Percentiles rank a stretch among this genome's conserved stretches.
phyloP scores from a whole-genome alignment of 106 monocot genomes.

The Narthecium ossifragum region DNA sequence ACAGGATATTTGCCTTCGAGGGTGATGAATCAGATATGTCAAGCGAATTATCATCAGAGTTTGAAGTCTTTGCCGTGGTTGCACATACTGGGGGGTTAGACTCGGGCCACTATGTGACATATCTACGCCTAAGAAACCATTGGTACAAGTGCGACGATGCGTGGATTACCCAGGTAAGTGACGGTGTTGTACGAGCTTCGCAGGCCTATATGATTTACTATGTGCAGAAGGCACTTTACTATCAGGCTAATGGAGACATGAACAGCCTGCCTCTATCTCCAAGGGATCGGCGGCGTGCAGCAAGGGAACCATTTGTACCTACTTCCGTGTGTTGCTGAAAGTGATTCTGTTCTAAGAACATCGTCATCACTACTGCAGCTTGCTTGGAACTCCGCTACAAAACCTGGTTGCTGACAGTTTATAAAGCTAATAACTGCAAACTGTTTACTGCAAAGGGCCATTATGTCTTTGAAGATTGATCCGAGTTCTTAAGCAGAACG shows the following conservation, averaged over 20 bases:
- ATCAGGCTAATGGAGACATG: conserved; percentile 61
- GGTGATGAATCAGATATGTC: conserved; percentile 40
- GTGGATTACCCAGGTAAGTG: conserved; percentile 75
- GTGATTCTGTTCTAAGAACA: no score
- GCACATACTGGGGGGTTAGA: conserved; percentile 84
- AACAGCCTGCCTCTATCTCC: no score
- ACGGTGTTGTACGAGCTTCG: conserved; percentile 63
- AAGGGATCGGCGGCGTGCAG: no score
- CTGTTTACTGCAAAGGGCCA: no score
- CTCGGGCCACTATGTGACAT: conserved; percentile 87
- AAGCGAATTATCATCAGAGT: conserved; percentile 45
- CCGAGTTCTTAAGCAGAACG: no score
- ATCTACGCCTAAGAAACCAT: conserved; percentile 57
- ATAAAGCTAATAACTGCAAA: no score
- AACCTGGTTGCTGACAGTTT: no score
- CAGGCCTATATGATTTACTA: conserved; percentile 99
- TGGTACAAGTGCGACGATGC: conserved; percentile 98
- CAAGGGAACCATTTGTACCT: no score
- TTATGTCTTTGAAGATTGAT: no score
- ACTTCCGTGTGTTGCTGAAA: no score
- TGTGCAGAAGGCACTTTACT: conserved; percentile 76
- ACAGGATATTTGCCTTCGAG: conserved; percentile 50
- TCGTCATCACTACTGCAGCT: no score
- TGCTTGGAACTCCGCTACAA: no score
- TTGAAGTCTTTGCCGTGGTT: conserved; percentile 91